Evolutionary conservation across 2,329 filamentous ascomycete genomes (phyloP).

Genomic region (Colletotrichum gloeosporioides): DNA sequence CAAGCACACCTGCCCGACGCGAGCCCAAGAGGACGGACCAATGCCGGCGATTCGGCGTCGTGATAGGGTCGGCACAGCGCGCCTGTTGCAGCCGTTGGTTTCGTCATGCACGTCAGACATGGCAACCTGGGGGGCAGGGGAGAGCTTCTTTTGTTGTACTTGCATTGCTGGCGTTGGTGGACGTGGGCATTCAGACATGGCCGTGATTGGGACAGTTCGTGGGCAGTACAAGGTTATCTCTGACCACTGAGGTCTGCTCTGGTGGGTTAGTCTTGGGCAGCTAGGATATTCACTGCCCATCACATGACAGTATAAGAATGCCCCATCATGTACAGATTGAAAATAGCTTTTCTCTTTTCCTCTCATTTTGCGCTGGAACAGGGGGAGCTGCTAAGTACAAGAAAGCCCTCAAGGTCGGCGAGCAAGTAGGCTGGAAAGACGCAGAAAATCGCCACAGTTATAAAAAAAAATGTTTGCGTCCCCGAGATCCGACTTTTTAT

Average conservation of each 20-base stretch:
- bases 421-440: conserved; percentile 13
- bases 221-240: neutral
- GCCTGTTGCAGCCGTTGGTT: neutral
- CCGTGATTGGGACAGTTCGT: neutral
- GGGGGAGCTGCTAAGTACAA: conserved; percentile 20
- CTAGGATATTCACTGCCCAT: neutral
- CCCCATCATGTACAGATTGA: neutral
- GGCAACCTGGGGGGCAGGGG: neutral
- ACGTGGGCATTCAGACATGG: neutral
- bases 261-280: neutral
- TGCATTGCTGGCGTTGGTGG: neutral
- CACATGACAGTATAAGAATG: neutral
- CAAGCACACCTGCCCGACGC: conserved; percentile 20
- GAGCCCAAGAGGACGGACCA: conserved; percentile 2
- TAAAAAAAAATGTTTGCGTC: neutral
- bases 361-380: conserved; percentile 11
- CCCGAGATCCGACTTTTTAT: conserved; percentile 16
- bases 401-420: conserved; percentile 6
- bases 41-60: neutral
- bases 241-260: neutral
- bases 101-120: neutral
- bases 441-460: conserved; percentile 12
- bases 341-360: conserved; percentile 7
- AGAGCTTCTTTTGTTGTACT: neutral
- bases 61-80: neutral